Conservation (phyloP, 148 eudicot species). For the Suaeda aralocaspica region DNA sequence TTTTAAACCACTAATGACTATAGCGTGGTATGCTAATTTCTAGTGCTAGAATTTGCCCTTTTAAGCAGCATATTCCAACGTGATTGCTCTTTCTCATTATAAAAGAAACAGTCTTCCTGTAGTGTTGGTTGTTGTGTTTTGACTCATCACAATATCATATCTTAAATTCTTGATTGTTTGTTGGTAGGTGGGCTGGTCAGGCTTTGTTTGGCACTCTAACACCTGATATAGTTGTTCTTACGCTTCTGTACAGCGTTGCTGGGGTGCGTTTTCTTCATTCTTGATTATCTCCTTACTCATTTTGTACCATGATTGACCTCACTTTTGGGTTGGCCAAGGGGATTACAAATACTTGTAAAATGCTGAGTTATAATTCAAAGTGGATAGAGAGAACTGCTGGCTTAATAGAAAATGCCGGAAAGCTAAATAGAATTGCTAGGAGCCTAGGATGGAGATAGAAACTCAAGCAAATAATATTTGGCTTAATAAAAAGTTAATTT, state of each 20-base stretch:
- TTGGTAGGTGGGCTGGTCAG: conserved; percentile 98
- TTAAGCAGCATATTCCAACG: too few species aligned
- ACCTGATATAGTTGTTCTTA: conserved; percentile 80
- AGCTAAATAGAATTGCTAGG: not conserved
- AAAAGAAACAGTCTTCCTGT: too few species aligned
- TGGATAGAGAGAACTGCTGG: not conserved
- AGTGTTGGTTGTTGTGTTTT: not conserved
- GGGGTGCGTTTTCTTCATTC: conserved; percentile 54
- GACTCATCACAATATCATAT: too few species aligned
- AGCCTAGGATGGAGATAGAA: not conserved
- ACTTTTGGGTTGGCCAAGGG: not conserved
- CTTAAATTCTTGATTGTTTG: conserved; percentile 13
- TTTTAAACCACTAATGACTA: too few species aligned
- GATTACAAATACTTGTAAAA: not conserved
- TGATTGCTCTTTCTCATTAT: too few species aligned
- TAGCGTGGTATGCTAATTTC: too few species aligned
- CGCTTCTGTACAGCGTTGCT: conserved; percentile 87
- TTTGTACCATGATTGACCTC: not conserved
- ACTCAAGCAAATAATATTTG: not conserved
- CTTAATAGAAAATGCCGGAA: not conserved
- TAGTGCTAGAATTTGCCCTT: too few species aligned
- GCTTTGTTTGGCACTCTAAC: conserved; percentile 93
- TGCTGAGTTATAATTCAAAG: not conserved
- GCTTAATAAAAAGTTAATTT: too few species aligned
- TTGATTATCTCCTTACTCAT: not conserved